Evolutionary conservation across 139 green algal genomes (phyloP), one percentile per base, ranked within the genome.

Genomic region (Chlamydomonas schloesseri): DNA sequence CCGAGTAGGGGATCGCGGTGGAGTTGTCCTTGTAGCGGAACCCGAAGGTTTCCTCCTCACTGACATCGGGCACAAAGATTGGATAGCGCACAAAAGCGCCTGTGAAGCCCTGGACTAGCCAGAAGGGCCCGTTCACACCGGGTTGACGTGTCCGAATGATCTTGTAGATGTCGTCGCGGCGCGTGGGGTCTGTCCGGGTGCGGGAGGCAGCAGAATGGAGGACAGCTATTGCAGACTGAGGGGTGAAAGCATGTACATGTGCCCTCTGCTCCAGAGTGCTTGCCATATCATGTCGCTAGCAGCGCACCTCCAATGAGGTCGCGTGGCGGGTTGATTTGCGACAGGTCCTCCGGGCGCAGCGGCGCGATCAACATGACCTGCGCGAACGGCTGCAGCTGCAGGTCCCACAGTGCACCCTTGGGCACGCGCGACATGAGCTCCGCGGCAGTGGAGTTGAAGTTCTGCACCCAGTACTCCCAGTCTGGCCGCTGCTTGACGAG

Each of bases 361-460:
- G 86, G 86, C n/a, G 80, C 47, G 6, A 90, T 88, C 18, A 71
- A 31, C 24, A 34, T 28, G 42, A 84, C 82, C 9, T 87, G 34
- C 18, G 79, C 80, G 47, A 84, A 73, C 28, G 80, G 87, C 23
- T 65, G 79, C 23, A 84, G 15, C 80, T 87, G 80, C 47, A 87
- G 64, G 42, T 87, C 67, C 80, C 73, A 83, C 29, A 89, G 58
- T 17, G 70, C 10, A 4, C 36, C 36, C 23, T 14, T 18, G 3
- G 21, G 21, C 34, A 31, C 70, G 64, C 65, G 64, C 10, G 46
- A 37, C 78, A 84, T 65, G 6, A 84, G 78, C 78, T 74, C 78
- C 46, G 53, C 3, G 3, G 78, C 78, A 0, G 78, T 84, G 20
- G 29, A 13, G 33, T 75, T 75, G 78, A 75, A 84, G 78, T 84